These are phyloP conservation scores for Boletellus deceptivus DNA, from an alignment of 1,284 basidiomycete species.

Conservation along the genomic window DNA sequence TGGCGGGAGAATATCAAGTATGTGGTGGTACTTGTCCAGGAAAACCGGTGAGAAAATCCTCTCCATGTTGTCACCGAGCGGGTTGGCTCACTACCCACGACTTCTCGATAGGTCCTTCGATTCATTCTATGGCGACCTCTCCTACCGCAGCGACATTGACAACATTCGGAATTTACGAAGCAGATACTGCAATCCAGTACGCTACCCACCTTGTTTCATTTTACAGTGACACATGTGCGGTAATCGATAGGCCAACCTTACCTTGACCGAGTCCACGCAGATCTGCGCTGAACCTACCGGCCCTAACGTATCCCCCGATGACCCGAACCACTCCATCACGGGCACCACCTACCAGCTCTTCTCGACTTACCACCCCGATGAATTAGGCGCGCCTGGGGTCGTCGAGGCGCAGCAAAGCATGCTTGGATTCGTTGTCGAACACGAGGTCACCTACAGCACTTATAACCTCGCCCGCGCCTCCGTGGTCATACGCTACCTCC, in stretches of 20 bases:
- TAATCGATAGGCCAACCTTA: constrained; percentile 14
- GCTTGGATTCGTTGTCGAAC: constrained; percentile 25
- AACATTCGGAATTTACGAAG: constrained; percentile 21
- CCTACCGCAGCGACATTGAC: constrained; percentile 23
- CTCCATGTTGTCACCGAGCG: not conserved
- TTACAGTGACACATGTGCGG: not conserved
- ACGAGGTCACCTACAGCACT: constrained; percentile 20
- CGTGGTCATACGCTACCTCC: constrained; percentile 23
- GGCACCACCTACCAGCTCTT: constrained; percentile 27
- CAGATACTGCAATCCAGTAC: constrained; percentile 26
- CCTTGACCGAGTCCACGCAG: constrained; percentile 4
- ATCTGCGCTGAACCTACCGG: constrained; percentile 22
- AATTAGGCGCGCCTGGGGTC: constrained; percentile 1
- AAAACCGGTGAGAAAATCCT: constrained; percentile 21
- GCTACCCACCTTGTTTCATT: not conserved
- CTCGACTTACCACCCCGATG: constrained; percentile 24
- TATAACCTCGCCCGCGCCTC: constrained; percentile 16
- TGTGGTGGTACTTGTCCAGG: constrained; percentile 29
- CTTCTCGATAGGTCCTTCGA: constrained; percentile 20
- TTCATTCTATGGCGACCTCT: constrained; percentile 29
- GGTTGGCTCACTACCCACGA: not conserved
- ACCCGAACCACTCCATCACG: constrained; percentile 27
- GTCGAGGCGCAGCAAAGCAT: constrained; percentile 12
- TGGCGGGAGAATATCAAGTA: constrained; percentile 27
- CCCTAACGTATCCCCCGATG: constrained; percentile 24